A percentile compares a stretch with the other conserved stretches of the same genome.
Evolutionary conservation across 345 rosid genomes (phyloP).

Genomic region (Erucastrum elatum): DNA sequence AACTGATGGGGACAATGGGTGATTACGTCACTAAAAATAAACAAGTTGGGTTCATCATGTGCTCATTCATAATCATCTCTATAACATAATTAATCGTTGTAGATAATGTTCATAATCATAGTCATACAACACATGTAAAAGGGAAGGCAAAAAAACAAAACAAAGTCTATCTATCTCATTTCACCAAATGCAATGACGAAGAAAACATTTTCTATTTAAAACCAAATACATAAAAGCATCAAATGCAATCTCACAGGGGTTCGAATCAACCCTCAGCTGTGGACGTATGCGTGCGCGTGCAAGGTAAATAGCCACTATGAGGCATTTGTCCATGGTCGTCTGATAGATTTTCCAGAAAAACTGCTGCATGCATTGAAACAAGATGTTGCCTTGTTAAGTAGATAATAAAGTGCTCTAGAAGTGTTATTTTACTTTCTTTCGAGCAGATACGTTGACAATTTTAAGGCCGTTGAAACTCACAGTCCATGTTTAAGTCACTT

Average conservation of each 20-base stretch:
- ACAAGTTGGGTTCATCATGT: not conserved
- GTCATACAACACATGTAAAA: constrained; percentile 16
- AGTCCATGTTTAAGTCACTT: constrained; percentile 64
- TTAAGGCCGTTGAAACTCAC: constrained; percentile 73
- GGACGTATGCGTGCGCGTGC: constrained; percentile 46
- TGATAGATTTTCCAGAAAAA: not conserved
- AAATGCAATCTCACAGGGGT: constrained; percentile 46
- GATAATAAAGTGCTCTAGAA: not conserved
- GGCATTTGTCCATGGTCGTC: not conserved
- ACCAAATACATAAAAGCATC: too few relatives aligned
- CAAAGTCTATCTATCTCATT: constrained; percentile 20
- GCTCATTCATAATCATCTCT: not conserved
- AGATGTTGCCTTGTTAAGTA: not conserved
- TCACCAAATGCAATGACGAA: constrained; percentile 12
- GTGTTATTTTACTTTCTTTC: not conserved
- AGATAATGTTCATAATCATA: not conserved
- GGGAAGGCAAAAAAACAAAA: not conserved
- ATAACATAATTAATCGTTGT: not conserved
- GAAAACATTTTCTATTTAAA: too few relatives aligned
- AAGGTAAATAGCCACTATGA: constrained; percentile 52
- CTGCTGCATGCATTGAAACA: not conserved
- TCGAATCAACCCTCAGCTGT: constrained; percentile 86
- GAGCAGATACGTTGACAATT: constrained; percentile 37
- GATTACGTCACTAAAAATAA: not conserved
- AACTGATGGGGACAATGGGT: not conserved